Conservation (phyloP, 1,284 basidiomycete genomes). For the Anthracocystis walkeri region DNA sequence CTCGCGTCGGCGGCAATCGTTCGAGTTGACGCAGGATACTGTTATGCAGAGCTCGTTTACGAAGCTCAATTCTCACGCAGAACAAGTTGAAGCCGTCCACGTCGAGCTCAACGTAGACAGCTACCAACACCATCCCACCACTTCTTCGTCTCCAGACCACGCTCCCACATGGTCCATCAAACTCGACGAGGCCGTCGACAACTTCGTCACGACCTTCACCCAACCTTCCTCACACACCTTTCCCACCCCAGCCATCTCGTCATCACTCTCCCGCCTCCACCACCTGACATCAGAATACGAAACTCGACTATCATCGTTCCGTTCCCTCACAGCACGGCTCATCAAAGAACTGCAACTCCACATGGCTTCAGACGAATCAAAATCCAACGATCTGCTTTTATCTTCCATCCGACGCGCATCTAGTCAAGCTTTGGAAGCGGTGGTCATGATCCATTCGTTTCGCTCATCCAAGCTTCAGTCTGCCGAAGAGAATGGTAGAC, state of each 20-base stretch:
- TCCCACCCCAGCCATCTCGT: neutral
- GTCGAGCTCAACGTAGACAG: no score
- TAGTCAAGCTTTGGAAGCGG: conserved; percentile 13
- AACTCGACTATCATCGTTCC: conserved; percentile 1
- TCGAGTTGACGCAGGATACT: no score
- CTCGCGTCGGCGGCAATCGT: neutral
- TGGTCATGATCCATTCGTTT: conserved; percentile 21
- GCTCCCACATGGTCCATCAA: no score
- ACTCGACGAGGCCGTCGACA: no score
- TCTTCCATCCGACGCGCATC: conserved; percentile 8
- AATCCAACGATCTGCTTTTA: conserved; percentile 17
- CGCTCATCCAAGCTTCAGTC: conserved; percentile 11
- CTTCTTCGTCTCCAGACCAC: neutral
- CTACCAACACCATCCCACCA: no score
- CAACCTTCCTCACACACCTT: neutral
- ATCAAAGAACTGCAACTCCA: conserved; percentile 2
- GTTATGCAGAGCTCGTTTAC: no score
- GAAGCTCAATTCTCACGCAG: no score
- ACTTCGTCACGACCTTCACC: neutral
- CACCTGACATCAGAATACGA: conserved; percentile 8
- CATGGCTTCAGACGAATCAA: neutral
- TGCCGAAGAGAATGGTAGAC: neutral
- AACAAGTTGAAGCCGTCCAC: no score
- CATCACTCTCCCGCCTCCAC: neutral
- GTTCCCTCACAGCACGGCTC: conserved; percentile 1